Conservation (phyloP, 1,139 yeast species). For the Zygoascus meyerae region DNA sequence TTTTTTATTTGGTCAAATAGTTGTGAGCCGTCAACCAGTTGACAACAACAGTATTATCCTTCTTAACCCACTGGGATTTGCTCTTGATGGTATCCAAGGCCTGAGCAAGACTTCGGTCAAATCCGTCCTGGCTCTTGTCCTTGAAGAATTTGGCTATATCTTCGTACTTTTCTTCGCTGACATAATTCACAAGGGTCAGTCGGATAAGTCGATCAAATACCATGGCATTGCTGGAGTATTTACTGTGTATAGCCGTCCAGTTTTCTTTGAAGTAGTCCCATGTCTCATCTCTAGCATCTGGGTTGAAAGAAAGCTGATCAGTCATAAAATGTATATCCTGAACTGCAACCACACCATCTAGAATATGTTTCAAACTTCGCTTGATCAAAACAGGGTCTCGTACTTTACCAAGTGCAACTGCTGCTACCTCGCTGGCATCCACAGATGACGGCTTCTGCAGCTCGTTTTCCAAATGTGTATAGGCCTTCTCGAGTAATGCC, state of each 20-base stretch:
- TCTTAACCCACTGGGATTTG: constrained; percentile 58
- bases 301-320: constrained; percentile 5
- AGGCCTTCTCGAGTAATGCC: constrained; percentile 36
- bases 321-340: constrained; percentile 63
- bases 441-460: constrained; percentile 53
- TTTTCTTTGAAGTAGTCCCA: constrained; percentile 77
- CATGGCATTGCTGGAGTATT: constrained; percentile 76
- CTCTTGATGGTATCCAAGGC: constrained; percentile 61
- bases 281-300: neutral
- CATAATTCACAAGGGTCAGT: constrained; percentile 57
- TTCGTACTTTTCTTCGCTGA: constrained; percentile 52
- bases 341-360: constrained; percentile 46
- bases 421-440: constrained; percentile 63
- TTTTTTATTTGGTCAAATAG: constrained; percentile 6
- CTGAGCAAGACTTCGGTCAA: constrained; percentile 67
- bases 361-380: constrained; percentile 38
- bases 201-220: constrained; percentile 71
- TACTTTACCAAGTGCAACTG: constrained; percentile 56
- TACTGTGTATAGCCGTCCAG: constrained; percentile 60
- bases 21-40: constrained; percentile 35
- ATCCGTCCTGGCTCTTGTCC: constrained; percentile 61
- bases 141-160: constrained; percentile 56
- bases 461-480: constrained; percentile 45
- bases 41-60: constrained; percentile 52
- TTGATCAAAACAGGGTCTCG: constrained; percentile 37